A percentile compares a stretch with the other conserved stretches of the same genome.
Evolutionary conservation across 164 flowering plant genomes (phyloP).

Genomic region (Berberis vulgaris): DNA sequence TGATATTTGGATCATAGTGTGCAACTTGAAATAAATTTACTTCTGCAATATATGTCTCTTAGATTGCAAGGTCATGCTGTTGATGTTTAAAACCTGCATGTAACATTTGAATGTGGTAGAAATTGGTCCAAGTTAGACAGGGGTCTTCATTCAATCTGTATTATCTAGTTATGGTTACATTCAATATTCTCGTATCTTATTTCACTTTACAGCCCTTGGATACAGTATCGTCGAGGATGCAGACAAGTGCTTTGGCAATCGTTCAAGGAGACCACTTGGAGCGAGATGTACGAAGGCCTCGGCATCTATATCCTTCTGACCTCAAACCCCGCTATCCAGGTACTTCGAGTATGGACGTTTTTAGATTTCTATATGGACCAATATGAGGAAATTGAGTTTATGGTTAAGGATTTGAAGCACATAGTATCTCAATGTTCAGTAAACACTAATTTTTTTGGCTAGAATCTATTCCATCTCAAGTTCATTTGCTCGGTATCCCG

Average conservation of each 20-base stretch:
- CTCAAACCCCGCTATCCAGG: conserved; percentile 88
- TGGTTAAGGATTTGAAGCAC: neutral
- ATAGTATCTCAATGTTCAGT: neutral
- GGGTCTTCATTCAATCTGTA: too few species aligned
- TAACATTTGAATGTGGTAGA: too few species aligned
- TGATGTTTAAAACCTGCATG: too few species aligned
- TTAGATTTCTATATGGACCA: neutral
- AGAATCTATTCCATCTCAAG: too few species aligned
- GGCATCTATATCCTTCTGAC: conserved; percentile 85
- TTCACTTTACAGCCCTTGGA: conserved; percentile 59
- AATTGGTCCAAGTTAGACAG: too few species aligned
- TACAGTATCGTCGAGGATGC: conserved; percentile 86
- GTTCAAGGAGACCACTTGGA: conserved; percentile 60
- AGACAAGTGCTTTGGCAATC: conserved; percentile 80
- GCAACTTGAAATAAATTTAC: too few species aligned
- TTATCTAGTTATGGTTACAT: neutral
- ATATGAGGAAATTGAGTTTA: neutral
- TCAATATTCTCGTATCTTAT: neutral
- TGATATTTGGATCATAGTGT: too few species aligned
- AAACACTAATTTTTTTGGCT: too few species aligned
- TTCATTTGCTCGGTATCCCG: too few species aligned
- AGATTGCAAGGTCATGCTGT: too few species aligned
- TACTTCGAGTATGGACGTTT: conserved; percentile 10
- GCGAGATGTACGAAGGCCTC: conserved; percentile 72
- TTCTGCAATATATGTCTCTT: too few species aligned